Evolutionary conservation across 2,329 filamentous ascomycete genomes (phyloP), one percentile per base, ranked within the genome.

Genomic region (Calonectria naviculata): DNA sequence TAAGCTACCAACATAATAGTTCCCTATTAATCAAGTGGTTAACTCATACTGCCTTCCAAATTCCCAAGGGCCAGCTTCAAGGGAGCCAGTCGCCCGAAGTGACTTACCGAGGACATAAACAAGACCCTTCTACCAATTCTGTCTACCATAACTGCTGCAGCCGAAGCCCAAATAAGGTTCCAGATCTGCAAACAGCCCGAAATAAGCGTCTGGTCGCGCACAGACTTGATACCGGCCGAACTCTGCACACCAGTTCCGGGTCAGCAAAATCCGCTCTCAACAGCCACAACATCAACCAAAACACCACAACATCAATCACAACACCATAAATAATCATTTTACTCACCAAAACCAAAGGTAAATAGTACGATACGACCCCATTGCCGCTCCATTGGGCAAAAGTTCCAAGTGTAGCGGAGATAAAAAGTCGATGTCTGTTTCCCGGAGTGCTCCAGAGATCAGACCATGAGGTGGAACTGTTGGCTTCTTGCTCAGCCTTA

Each of bases 331-430:
- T 10, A 34, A 34, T 34, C 34, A 41, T 28, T 17, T 19, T n/a
- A n/a, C 54, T 52, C 63, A 62, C 75, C 15, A 85, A 78, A 21
- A 85, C 80, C 24, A 80, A 75, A 46, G 75, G 75, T 41, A 85
- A 78, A 65, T 84, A 85, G 74, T 85, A 85, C 0, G 78, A 81
- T 21, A 85, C 78, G 0, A 85, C 71, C 0, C 80, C 81, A 71
- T 73, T 74, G 9, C 79, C 79, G 4, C 56, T 64, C 79, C 79
- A 81, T 62, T 80, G 78, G 2, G 73, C 73, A 15, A 77, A 78
- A n/a, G 76, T 65, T n/a, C 78, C 79, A 4, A 80, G 68, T 12
- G 75, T 66, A 8, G 68, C 73, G 13, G 76, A 73, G 60, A 81
- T 76, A 41, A 79, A 68, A 6, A 76, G 72, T 10, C 80, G 74